Base-by-base conservation (phyloP, 2,329 filamentous ascomycete genomes). In the Dactylellina haptotyla region DNA sequence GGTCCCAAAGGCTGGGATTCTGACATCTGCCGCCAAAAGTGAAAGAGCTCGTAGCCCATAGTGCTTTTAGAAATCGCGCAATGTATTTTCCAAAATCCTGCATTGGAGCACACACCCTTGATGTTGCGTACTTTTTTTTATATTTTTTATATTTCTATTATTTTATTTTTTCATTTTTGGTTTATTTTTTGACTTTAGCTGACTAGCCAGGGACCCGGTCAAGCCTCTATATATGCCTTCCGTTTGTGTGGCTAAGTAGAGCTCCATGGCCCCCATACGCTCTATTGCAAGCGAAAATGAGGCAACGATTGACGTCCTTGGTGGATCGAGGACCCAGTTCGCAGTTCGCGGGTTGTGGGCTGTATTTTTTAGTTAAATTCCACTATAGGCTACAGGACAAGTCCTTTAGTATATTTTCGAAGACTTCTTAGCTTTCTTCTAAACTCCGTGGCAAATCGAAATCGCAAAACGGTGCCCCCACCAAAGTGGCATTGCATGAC, bases 21-120 rank as follows among this genome's bases (percentile, higher is more conserved):
- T 43, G 12, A 28, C 43, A 57, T 14, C 9, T 45, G 18, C 37
- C 12, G 43, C 63, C 53, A 67, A 58, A 63, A 71, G 58, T 53
- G 43, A 43, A 63, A 43, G 50, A 69, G 25, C 50, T 62, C 56
- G 34, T 32, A n/a, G 12, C 46, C 45, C n/a, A n/a, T n/a, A 59
- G 16, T 23, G 63, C 10, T 34, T 28, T 46, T 25, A 46, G 66
- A 71, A 71, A 71, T 71, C 66, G 66, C 66, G 57, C 58, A 71
- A 71, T 43, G 5, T 18, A 56, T 32, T 9, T n/a, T 12, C 26
- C 48, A 53, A 23, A 20, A 46, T 53, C 16, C 26, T 14, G 26
- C 48, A 53, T n/a, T n/a, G n/a, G n/a, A n/a, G n/a, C n/a, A n/a
- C n/a, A n/a, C n/a, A n/a, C n/a, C n/a, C n/a, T n/a, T n/a, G n/a